Conservation (phyloP, 768 basidiomycete genomes). For the Tulasnella sp. region DNA sequence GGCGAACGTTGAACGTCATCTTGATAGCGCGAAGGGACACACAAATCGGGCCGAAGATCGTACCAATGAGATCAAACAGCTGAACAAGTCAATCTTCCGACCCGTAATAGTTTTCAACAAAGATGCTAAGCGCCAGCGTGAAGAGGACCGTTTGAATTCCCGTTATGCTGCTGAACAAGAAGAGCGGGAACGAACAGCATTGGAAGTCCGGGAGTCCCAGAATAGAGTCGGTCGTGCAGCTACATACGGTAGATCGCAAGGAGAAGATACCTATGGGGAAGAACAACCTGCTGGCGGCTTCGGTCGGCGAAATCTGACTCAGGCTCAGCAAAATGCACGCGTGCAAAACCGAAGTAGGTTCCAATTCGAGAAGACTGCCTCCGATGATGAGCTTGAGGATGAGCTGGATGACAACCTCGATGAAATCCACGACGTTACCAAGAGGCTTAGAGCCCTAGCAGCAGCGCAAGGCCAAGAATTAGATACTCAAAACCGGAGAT, state of each 20-base stretch:
- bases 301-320: conserved; percentile 35
- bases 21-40: conserved; percentile 84
- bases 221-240: conserved; percentile 67
- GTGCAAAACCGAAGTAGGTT: conserved; percentile 69
- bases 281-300: conserved; percentile 32
- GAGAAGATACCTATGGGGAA: conserved; percentile 20
- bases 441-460: conserved; percentile 64
- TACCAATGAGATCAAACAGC: conserved; percentile 83
- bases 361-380: conserved; percentile 82
- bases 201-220: conserved; percentile 77
- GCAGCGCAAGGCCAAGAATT: conserved; percentile 80
- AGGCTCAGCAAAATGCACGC: conserved; percentile 37
- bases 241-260: conserved; percentile 40
- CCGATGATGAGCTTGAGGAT: conserved; percentile 90
- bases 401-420: conserved; percentile 86
- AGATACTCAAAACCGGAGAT: conserved; percentile 68
- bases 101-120: conserved; percentile 91
- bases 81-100: conserved; percentile 90
- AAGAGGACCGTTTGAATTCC: conserved; percentile 68
- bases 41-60: conserved; percentile 81
- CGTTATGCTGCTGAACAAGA: conserved; percentile 79
- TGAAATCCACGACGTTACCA: conserved; percentile 67
- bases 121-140: conserved; percentile 72
- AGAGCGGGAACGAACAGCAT: conserved; percentile 73
- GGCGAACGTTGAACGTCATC: conserved; percentile 87